phyloP scores from a whole-genome alignment of 768 basidiomycete genomes.

The Suillus ampliporus region DNA sequence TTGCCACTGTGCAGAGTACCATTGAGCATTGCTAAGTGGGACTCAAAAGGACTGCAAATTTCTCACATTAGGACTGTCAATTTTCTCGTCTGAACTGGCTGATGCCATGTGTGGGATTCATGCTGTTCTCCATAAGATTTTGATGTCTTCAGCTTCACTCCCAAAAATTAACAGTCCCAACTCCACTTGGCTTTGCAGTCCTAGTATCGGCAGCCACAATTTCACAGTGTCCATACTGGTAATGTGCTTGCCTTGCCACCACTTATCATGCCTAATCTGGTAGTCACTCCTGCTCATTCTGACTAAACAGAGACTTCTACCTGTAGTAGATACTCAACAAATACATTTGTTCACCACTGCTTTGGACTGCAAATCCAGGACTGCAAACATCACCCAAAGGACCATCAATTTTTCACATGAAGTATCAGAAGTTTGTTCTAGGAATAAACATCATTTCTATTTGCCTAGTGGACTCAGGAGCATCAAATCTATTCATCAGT shows the following conservation, averaged over 20 bases:
- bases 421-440: no score
- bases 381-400: neutral
- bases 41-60: neutral
- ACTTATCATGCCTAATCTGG: neutral
- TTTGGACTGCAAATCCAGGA: neutral
- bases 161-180: neutral
- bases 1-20: neutral
- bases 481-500: no score
- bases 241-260: neutral
- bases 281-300: neutral
- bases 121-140: no score
- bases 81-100: no score
- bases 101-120: no score
- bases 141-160: neutral
- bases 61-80: no score
- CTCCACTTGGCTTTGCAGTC: neutral
- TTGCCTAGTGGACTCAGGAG: no score
- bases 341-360: neutral
- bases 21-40: neutral
- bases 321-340: neutral
- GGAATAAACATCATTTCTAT: no score
- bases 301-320: neutral
- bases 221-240: neutral
- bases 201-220: neutral
- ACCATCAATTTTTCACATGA: neutral